These are phyloP conservation scores for Aspergillus pseudonomiae DNA, from an alignment of 2,329 filamentous ascomycete species.

Conservation along the genomic window DNA sequence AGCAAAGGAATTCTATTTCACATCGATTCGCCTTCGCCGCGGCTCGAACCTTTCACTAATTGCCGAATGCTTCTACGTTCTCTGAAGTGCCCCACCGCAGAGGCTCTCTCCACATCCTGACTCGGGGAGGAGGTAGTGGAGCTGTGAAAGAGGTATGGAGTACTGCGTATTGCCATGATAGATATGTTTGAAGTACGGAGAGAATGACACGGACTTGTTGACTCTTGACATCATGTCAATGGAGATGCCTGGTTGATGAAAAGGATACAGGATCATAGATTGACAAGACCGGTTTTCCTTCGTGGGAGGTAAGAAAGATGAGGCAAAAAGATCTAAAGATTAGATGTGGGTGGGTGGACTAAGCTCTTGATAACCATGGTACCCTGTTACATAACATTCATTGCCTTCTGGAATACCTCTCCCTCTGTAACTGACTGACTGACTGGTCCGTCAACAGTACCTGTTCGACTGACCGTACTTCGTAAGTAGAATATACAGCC, in stretches of 20 bases:
- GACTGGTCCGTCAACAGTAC: too few relatives aligned
- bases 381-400: too few relatives aligned
- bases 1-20: not conserved
- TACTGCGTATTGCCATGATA: not conserved
- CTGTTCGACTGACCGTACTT: too few relatives aligned
- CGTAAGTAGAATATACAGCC: too few relatives aligned
- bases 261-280: not conserved
- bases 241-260: not conserved
- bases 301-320: not conserved
- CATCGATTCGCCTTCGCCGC: conserved; percentile 3
- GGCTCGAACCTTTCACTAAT: not conserved
- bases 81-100: conserved; percentile 8
- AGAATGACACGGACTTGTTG: not conserved
- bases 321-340: not conserved
- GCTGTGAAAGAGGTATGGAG: not conserved
- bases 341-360: too few relatives aligned
- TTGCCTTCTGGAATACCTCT: too few relatives aligned
- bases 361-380: too few relatives aligned
- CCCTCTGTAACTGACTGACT: too few relatives aligned
- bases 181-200: not conserved
- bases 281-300: not conserved
- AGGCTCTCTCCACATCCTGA: conserved; percentile 12
- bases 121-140: not conserved
- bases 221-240: not conserved
- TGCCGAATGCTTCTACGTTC: conserved; percentile 9